Conservation (phyloP, 805 yeast species). For the Sugiyamaella smithiae region DNA sequence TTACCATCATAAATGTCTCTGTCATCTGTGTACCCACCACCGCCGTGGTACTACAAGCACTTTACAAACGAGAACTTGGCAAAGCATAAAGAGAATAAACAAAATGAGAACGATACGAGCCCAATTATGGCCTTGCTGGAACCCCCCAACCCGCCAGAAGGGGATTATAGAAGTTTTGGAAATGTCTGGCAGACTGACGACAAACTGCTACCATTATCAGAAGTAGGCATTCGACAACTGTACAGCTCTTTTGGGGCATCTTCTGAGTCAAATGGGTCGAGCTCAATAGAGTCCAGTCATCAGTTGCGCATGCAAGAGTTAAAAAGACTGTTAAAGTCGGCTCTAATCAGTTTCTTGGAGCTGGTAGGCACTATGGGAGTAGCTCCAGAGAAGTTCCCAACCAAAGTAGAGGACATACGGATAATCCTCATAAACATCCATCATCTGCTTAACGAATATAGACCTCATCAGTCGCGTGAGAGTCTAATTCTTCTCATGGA, state of each 20-base stretch:
- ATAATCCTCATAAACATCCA: constrained; percentile 83
- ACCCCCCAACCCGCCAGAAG: constrained; percentile 35
- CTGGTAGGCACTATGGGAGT: constrained; percentile 72
- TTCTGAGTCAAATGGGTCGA: constrained; percentile 6
- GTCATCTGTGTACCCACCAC: constrained; percentile 88
- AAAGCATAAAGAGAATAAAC: constrained; percentile 36
- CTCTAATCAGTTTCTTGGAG: constrained; percentile 76
- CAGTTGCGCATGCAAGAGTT: constrained; percentile 66
- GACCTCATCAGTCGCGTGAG: constrained; percentile 95
- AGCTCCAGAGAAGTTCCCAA: constrained; percentile 61
- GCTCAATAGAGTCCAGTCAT: constrained; percentile 40
- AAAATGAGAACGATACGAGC: neutral
- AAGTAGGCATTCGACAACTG: constrained; percentile 74
- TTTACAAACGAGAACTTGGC: constrained; percentile 69
- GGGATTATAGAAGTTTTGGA: constrained; percentile 79
- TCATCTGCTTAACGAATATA: constrained; percentile 83
- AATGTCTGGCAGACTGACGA: constrained; percentile 80
- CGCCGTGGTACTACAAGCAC: constrained; percentile 76
- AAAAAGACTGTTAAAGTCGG: constrained; percentile 73
- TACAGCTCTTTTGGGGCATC: constrained; percentile 39
- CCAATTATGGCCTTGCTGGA: constrained; percentile 22
- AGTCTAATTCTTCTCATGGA: constrained; percentile 71
- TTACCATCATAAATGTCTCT: constrained; percentile 28
- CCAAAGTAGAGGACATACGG: constrained; percentile 74
- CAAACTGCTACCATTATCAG: constrained; percentile 68